A percentile compares a stretch with the other conserved stretches of the same genome.
phyloP scores from a whole-genome alignment of 2,329 filamentous ascomycete genomes.

The Chaetomium strumarium region DNA sequence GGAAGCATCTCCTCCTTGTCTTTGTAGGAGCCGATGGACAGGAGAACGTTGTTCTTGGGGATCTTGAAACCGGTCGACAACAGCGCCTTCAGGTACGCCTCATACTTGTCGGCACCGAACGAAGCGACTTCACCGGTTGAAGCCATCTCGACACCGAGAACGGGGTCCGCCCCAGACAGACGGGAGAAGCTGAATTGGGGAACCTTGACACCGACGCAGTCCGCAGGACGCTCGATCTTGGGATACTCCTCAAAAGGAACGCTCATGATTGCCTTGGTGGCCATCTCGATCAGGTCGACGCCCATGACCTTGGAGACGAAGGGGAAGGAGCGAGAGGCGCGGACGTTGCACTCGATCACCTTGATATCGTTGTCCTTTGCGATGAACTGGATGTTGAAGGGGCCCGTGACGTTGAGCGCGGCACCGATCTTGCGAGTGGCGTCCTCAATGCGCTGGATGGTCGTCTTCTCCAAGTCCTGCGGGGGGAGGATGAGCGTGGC shows the following conservation, averaged over 20 bases:
- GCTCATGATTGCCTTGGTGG: conserved; percentile 91
- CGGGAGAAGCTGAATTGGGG: conserved; percentile 99
- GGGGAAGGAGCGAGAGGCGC: conserved; percentile 92
- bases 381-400: conserved; percentile 99
- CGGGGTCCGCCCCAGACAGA: conserved; percentile 89
- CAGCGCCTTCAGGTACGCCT: conserved; percentile 94
- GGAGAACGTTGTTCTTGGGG: conserved; percentile 87
- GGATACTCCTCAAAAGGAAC: conserved; percentile 80
- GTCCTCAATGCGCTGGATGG: conserved; percentile 85
- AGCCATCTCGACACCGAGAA: conserved; percentile 97
- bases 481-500: conserved; percentile 92
- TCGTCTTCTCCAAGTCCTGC: conserved; percentile 85
- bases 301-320: conserved; percentile 99
- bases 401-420: conserved; percentile 90
- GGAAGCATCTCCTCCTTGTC: conserved; percentile 97
- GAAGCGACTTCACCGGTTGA: conserved; percentile 97
- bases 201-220: conserved; percentile 94
- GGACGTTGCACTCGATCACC: conserved; percentile 98
- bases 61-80: conserved; percentile 95
- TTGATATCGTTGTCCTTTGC: conserved; percentile 99
- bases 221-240: conserved; percentile 63
- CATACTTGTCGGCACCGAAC: conserved; percentile 92
- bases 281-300: conserved; percentile 96
- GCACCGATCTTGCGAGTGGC: conserved; percentile 92
- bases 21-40: conserved; percentile 96